phyloP scores from a whole-genome alignment of 371 early-diverging fungal genomes.

The Apophysomyces elegans region DNA sequence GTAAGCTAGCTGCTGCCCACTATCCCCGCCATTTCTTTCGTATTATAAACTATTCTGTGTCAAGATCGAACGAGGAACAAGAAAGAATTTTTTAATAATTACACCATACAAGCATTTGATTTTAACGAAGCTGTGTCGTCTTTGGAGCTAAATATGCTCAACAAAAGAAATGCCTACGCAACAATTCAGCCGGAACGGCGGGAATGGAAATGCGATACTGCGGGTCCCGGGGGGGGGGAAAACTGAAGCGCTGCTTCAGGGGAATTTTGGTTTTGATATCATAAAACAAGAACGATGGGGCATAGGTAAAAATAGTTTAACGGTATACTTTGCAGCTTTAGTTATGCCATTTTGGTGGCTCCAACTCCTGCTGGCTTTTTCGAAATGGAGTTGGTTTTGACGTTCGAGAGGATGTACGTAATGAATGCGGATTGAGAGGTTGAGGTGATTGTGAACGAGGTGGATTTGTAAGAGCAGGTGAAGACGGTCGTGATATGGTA shows the following conservation, averaged over 20 bases:
- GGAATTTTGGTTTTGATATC: conserved; percentile 3
- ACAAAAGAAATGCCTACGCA: background rate
- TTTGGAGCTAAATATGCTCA: too few species aligned
- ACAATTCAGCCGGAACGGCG: background rate
- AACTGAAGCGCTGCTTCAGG: conserved; percentile 9
- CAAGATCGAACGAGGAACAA: too few species aligned
- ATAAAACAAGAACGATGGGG: background rate
- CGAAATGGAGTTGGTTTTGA: background rate
- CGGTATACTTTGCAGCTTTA: background rate
- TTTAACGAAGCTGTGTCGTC: too few species aligned
- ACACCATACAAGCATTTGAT: too few species aligned
- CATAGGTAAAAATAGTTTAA: background rate
- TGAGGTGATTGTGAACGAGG: background rate
- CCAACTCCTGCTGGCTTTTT: conserved; percentile 8
- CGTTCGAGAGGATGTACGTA: conserved; percentile 6
- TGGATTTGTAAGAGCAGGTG: background rate
- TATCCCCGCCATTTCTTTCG: too few species aligned
- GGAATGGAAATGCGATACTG: background rate
- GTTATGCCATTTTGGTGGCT: conserved; percentile 5
- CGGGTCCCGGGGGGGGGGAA: background rate
- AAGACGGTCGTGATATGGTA: background rate
- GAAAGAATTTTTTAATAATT: too few species aligned
- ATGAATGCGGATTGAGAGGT: background rate
- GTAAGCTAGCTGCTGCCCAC: too few species aligned
- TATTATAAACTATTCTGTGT: too few species aligned